Conservation (phyloP, 2,329 filamentous ascomycete species). For the Venturia asperata region DNA sequence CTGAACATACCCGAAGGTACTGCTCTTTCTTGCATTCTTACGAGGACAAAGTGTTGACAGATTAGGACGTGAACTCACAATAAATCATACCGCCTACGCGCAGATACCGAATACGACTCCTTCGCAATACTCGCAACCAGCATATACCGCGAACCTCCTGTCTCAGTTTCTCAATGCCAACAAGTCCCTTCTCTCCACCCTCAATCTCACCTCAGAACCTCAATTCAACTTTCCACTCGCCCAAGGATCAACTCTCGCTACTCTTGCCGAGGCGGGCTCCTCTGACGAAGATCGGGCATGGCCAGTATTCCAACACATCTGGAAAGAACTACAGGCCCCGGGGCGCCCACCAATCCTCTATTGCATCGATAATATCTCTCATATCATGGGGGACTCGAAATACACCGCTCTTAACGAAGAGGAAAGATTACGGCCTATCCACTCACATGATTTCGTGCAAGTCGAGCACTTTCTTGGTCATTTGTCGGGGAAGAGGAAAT, state of each 20-base stretch:
- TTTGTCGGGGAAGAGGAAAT: constrained; percentile 50
- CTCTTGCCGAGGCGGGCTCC: constrained; percentile 61
- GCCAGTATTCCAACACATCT: constrained; percentile 72
- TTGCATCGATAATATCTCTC: constrained; percentile 68
- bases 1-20: constrained; percentile 83
- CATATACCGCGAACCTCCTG: constrained; percentile 69
- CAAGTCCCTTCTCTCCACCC: constrained; percentile 50
- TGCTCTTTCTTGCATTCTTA: constrained; percentile 24
- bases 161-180: constrained; percentile 68
- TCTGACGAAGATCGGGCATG: constrained; percentile 72
- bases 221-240: constrained; percentile 48
- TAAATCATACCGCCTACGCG: constrained; percentile 72
- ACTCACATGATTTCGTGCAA: constrained; percentile 76
- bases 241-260: constrained; percentile 55
- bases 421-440: constrained; percentile 54
- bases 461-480: constrained; percentile 68
- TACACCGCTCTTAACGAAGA: constrained; percentile 64
- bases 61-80: constrained; percentile 70
- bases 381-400: constrained; percentile 70
- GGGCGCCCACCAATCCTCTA: constrained; percentile 61
- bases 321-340: constrained; percentile 63
- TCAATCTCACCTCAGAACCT: constrained; percentile 44
- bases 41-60: not conserved
- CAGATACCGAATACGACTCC: constrained; percentile 52
- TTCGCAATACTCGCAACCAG: constrained; percentile 65